These are phyloP conservation scores for Cladochytrium tenue DNA, from an alignment of 371 early-diverging fungal genomes.

Conservation along the genomic window DNA sequence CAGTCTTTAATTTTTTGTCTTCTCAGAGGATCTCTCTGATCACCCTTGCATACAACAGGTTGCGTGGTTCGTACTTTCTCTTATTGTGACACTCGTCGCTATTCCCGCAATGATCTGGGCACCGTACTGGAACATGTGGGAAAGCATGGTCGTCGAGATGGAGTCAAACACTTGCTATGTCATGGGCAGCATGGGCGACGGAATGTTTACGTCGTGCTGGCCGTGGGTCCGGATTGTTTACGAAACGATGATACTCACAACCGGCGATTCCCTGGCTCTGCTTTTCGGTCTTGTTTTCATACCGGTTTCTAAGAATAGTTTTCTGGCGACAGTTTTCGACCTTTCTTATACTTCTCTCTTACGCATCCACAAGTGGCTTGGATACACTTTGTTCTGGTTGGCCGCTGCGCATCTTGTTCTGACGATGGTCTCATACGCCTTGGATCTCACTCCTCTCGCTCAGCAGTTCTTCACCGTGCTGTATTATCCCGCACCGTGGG, in stretches of 20 bases:
- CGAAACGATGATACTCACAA: background rate
- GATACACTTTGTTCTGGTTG: background rate
- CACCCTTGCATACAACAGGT: too few species aligned
- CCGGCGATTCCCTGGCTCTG: constrained; percentile 8
- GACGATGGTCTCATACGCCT: background rate
- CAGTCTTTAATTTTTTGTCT: too few species aligned
- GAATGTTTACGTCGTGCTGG: constrained; percentile 6
- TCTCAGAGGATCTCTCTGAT: too few species aligned
- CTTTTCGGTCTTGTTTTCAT: constrained; percentile 16
- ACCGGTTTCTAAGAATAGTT: constrained; percentile 15
- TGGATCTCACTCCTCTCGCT: background rate
- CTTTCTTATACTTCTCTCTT: constrained; percentile 15
- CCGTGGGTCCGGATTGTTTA: constrained; percentile 8
- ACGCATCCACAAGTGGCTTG: constrained; percentile 19
- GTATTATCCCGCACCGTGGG: constrained; percentile 1
- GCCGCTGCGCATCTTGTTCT: background rate
- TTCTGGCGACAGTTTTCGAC: constrained; percentile 8
- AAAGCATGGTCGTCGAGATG: background rate
- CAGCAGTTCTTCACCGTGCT: background rate
- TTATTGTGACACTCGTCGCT: too few species aligned
- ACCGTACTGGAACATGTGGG: background rate
- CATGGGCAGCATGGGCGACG: background rate
- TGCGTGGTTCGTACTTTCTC: too few species aligned
- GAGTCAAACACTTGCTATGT: constrained; percentile 9
- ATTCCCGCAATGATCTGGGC: constrained; percentile 1